Evolutionary conservation across 2,329 filamentous ascomycete genomes (phyloP).

Genomic region (Akanthomyces muscarius): DNA sequence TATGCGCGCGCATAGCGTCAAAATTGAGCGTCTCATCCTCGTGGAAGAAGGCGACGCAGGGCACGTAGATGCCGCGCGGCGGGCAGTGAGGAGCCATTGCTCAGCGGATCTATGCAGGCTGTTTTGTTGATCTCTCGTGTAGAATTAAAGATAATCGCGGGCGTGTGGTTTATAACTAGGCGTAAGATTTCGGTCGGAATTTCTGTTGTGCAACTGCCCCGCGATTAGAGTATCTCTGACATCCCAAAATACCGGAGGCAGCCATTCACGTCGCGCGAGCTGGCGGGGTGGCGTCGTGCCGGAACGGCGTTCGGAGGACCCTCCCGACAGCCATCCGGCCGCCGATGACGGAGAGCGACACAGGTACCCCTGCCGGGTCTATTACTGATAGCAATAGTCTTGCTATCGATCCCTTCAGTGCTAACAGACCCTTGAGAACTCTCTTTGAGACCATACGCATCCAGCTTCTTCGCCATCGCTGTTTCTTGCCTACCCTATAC

Average conservation of each 20-base stretch:
- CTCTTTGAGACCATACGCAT: neutral
- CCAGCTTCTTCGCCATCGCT: too few relatives aligned
- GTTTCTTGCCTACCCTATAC: too few relatives aligned
- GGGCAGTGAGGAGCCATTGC: slow-evolving; percentile 13
- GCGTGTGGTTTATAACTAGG: neutral
- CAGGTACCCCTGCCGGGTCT: neutral
- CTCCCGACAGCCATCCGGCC: slow-evolving; percentile 6
- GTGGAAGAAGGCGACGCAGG: slow-evolving; percentile 36
- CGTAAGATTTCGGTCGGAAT: neutral
- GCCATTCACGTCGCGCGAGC: neutral
- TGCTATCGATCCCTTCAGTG: neutral
- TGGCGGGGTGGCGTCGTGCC: neutral
- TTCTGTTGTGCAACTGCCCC: neutral
- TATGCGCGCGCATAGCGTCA: slow-evolving; percentile 30
- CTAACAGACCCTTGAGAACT: too few relatives aligned
- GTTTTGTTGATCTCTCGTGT: neutral
- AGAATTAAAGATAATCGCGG: neutral
- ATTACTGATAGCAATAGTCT: neutral
- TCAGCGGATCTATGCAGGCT: neutral
- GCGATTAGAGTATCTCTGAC: slow-evolving; percentile 7
- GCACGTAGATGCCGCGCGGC: slow-evolving; percentile 34
- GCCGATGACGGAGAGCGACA: neutral
- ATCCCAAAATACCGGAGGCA: slow-evolving; percentile 6
- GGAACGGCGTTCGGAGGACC: slow-evolving; percentile 1
- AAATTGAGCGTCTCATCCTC: slow-evolving; percentile 32